Percentiles rank a stretch among this genome's conserved stretches.
These are phyloP conservation scores for Simplicillium aogashimaense DNA, from an alignment of 2,329 filamentous ascomycete species.

Conservation along the genomic window DNA sequence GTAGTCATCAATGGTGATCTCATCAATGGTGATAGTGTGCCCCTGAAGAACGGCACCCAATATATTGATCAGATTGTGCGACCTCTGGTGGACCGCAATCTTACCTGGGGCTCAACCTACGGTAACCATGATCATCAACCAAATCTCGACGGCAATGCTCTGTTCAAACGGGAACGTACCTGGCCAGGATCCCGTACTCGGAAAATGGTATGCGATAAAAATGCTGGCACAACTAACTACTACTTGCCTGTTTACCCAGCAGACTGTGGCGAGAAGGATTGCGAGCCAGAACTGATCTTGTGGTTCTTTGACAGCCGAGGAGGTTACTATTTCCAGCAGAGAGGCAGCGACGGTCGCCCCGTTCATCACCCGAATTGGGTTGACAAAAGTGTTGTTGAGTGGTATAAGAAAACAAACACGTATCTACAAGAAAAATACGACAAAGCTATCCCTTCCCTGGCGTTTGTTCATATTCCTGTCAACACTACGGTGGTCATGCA, in stretches of 20 bases:
- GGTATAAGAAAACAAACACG: conserved; percentile 28
- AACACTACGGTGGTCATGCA: conserved; percentile 18
- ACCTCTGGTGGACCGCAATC: conserved; percentile 29
- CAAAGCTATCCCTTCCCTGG: conserved; percentile 30
- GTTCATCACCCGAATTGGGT: conserved; percentile 30
- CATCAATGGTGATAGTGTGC: conserved; percentile 4
- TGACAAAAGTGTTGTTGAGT: conserved; percentile 28
- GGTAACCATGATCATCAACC: conserved; percentile 9
- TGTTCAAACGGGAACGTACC: conserved; percentile 14
- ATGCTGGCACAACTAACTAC: conserved; percentile 30
- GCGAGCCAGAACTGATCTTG: conserved; percentile 34
- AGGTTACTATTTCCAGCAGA: conserved; percentile 35
- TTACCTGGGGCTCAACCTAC: conserved; percentile 14
- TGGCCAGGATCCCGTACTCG: conserved; percentile 13
- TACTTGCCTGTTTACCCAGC: conserved; percentile 28
- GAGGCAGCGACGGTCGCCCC: conserved; percentile 7
- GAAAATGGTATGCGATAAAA: conserved; percentile 9
- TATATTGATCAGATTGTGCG: conserved; percentile 8
- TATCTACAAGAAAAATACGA: conserved; percentile 16
- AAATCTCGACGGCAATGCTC: conserved; percentile 7
- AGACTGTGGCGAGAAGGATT: conserved; percentile 17
- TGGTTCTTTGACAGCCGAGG: conserved; percentile 65
- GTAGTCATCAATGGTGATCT: conserved; percentile 3
- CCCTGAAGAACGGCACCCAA: conserved; percentile 1
- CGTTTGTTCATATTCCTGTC: conserved; percentile 38